Conservation (phyloP, 495 filamentous ascomycete species). For the Talaromyces thailandensis region DNA sequence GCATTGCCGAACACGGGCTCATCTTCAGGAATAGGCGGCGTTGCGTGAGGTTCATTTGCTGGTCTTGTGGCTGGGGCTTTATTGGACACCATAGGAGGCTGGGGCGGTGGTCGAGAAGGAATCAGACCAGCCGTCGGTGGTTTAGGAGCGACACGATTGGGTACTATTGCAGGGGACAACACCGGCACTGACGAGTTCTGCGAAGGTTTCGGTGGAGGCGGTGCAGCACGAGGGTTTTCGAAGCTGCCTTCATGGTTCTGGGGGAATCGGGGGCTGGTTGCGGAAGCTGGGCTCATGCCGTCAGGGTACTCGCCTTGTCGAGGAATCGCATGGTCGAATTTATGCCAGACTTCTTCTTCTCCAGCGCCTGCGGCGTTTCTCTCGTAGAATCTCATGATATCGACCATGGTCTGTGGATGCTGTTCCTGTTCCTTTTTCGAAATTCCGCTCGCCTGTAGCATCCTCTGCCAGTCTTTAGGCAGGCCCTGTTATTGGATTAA, state of each 20-base stretch:
- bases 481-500: slow-evolving; percentile 51
- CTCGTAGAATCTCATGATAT: slow-evolving; percentile 94
- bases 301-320: slow-evolving; percentile 39
- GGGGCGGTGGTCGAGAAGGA: slow-evolving; percentile 40
- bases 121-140: slow-evolving; percentile 23
- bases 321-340: slow-evolving; percentile 78
- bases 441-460: slow-evolving; percentile 92
- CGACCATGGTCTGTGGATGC: slow-evolving; percentile 86
- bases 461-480: slow-evolving; percentile 94
- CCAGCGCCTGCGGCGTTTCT: slow-evolving; percentile 72
- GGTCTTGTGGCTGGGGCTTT: slow-evolving; percentile 16
- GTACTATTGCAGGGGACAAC: slow-evolving; percentile 23
- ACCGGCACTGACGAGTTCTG: slow-evolving; percentile 14
- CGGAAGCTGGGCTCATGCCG: slow-evolving; percentile 50
- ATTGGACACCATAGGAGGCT: slow-evolving; percentile 32
- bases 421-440: slow-evolving; percentile 92
- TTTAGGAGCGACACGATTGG: slow-evolving; percentile 36
- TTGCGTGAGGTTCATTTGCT: not conserved
- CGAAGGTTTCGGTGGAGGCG: slow-evolving; percentile 65
- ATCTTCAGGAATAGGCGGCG: slow-evolving; percentile 35
- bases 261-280: slow-evolving; percentile 86
- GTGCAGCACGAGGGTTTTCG: slow-evolving; percentile 90
- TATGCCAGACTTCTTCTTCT: slow-evolving; percentile 88
- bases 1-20: slow-evolving; percentile 46
- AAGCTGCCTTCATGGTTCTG: slow-evolving; percentile 88